These are phyloP conservation scores for Rubus idaeus DNA, from an alignment of 306 rosid species.

Conservation along the genomic window DNA sequence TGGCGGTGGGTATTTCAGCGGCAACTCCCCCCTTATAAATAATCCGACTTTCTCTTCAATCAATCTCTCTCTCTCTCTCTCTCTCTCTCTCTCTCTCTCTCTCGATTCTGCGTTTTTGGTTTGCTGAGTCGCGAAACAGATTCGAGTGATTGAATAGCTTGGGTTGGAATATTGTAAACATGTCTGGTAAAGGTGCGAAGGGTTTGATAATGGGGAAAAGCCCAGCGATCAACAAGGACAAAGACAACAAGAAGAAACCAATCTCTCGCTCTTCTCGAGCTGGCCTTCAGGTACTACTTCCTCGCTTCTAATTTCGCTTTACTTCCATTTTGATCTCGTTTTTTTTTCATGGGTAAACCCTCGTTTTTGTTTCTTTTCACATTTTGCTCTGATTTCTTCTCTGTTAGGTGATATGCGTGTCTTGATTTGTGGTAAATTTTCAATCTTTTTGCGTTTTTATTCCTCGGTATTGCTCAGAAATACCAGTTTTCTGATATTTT, in stretches of 20 bases:
- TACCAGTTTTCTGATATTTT: not conserved
- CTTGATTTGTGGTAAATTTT: not conserved
- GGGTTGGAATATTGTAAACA: not conserved
- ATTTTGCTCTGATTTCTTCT: not conserved
- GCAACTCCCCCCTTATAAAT: too few relatives aligned
- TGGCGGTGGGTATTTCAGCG: too few relatives aligned
- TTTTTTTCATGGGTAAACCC: too few relatives aligned
- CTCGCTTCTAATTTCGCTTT: not conserved
- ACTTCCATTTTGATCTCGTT: not conserved
- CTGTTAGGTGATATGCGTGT: not conserved
- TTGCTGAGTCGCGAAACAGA: too few relatives aligned
- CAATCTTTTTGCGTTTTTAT: not conserved
- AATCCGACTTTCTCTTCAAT: too few relatives aligned
- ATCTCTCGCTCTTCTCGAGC: conserved; percentile 42
- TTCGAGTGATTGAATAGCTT: not conserved
- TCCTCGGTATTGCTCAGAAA: not conserved
- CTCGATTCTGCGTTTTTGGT: too few relatives aligned
- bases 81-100: too few relatives aligned
- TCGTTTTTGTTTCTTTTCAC: not conserved
- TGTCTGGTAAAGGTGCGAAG: conserved; percentile 43
- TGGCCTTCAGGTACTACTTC: conserved; percentile 31
- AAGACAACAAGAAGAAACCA: conserved; percentile 36
- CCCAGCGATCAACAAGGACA: conserved; percentile 30
- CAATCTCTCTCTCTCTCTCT: too few relatives aligned
- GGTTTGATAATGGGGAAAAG: conserved; percentile 35